A percentile compares a stretch with the other conserved stretches of the same genome.
phyloP scores from a whole-genome alignment of 2,329 filamentous ascomycete species.

The Verticillium klebahnii region DNA sequence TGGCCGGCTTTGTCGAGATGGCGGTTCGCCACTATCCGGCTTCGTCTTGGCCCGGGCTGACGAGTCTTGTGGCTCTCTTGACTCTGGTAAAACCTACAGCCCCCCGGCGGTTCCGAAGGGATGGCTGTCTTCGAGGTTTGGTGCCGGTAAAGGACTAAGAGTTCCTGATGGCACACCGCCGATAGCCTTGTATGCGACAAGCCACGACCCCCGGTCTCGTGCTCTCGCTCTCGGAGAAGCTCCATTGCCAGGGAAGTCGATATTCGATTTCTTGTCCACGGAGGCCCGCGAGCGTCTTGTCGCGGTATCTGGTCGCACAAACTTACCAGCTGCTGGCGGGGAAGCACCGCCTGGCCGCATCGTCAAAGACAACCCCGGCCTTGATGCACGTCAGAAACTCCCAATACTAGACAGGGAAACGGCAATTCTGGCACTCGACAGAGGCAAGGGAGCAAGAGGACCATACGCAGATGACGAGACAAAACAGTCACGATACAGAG shows the following conservation, averaged over 20 bases:
- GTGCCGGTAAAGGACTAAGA: background rate
- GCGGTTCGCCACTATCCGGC: conserved; percentile 71
- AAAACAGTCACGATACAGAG: conserved; percentile 76
- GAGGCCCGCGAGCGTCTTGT: conserved; percentile 73
- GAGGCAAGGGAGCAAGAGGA: conserved; percentile 61
- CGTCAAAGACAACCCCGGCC: background rate
- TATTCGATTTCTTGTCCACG: conserved; percentile 87
- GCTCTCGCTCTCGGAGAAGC: conserved; percentile 70
- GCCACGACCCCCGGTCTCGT: conserved; percentile 69
- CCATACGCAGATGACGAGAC: conserved; percentile 79
- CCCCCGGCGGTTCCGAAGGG: conserved; percentile 65
- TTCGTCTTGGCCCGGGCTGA: conserved; percentile 65
- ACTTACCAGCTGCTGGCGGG: conserved; percentile 73
- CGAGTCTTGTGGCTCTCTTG: conserved; percentile 39
- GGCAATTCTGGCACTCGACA: conserved; percentile 63
- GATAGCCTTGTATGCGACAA: conserved; percentile 66
- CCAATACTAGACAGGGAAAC: conserved; percentile 63
- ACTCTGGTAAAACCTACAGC: conserved; percentile 44
- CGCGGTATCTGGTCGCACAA: conserved; percentile 65
- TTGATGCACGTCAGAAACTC: conserved; percentile 50
- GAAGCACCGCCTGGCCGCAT: conserved; percentile 59
- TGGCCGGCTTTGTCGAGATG: conserved; percentile 71
- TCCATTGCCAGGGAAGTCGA: conserved; percentile 81
- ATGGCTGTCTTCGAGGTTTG: conserved; percentile 62
- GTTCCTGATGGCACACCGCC: background rate